Percentiles rank a stretch among this genome's conserved stretches.
These are phyloP conservation scores for Paraglomus occultum DNA, from an alignment of 192 early-diverging fungal species.

Conservation along the genomic window DNA sequence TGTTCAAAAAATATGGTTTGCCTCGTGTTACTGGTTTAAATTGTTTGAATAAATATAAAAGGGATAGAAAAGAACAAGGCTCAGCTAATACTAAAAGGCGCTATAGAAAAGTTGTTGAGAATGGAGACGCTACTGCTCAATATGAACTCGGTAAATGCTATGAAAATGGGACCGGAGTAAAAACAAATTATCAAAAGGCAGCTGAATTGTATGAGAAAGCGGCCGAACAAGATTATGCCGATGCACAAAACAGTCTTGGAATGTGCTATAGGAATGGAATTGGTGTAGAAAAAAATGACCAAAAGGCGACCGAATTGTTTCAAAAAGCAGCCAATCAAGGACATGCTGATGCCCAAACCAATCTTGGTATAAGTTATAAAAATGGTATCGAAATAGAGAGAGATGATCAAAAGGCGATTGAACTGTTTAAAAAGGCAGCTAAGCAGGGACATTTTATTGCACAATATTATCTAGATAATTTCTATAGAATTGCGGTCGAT, in stretches of 20 bases:
- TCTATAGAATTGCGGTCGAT: conserved; percentile 41
- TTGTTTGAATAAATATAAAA: no score
- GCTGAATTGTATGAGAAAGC: conserved; percentile 57
- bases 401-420: conserved; percentile 45
- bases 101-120: conserved; percentile 55
- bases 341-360: conserved; percentile 76
- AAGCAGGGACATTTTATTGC: conserved; percentile 46
- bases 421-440: conserved; percentile 52
- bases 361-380: conserved; percentile 75
- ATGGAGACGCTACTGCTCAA: conserved; percentile 67
- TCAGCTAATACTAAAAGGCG: no score
- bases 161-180: conserved; percentile 65
- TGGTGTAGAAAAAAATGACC: conserved; percentile 46
- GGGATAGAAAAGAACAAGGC: no score
- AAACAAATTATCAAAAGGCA: conserved; percentile 42
- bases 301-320: conserved; percentile 61
- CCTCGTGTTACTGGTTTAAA: no score
- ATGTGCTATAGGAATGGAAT: conserved; percentile 65
- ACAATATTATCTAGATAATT: conserved; percentile 42
- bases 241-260: conserved; percentile 51
- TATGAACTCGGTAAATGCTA: conserved; percentile 71
- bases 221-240: conserved; percentile 46
- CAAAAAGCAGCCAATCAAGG: conserved; percentile 60
- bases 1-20: no score
- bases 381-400: conserved; percentile 52